Percentiles rank a stretch among this genome's conserved stretches.
These are phyloP conservation scores for rapeseed (Brassica napus) DNA, from an alignment of 345 rosid genomes.

Conservation along the genomic window Da-Ae NC_063436.1:1641001-1641500, in stretches of 20 bases:
- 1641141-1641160: neutral
- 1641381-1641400: constrained; percentile 24
- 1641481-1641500: constrained; percentile 15
- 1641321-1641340: constrained; percentile 37
- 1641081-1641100: constrained; percentile 18
- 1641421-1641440: constrained; percentile 32
- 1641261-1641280: constrained; percentile 32
- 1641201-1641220: constrained; percentile 4
- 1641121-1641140: constrained; percentile 5
- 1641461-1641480: constrained; percentile 31
- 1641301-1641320: constrained; percentile 40
- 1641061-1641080: neutral
- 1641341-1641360: constrained; percentile 42
- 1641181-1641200: constrained; percentile 32
- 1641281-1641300: constrained; percentile 25
- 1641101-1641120: neutral
- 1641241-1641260: constrained; percentile 34
- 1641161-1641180: constrained; percentile 17
- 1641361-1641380: constrained; percentile 33
- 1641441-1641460: constrained; percentile 28
- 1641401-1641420: constrained; percentile 25
- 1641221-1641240: constrained; percentile 27
- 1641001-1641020: neutral
- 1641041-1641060: neutral
- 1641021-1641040: neutral